Conservation (phyloP, 2,329 filamentous ascomycete genomes). For the Diaporthe capsici region DNA sequence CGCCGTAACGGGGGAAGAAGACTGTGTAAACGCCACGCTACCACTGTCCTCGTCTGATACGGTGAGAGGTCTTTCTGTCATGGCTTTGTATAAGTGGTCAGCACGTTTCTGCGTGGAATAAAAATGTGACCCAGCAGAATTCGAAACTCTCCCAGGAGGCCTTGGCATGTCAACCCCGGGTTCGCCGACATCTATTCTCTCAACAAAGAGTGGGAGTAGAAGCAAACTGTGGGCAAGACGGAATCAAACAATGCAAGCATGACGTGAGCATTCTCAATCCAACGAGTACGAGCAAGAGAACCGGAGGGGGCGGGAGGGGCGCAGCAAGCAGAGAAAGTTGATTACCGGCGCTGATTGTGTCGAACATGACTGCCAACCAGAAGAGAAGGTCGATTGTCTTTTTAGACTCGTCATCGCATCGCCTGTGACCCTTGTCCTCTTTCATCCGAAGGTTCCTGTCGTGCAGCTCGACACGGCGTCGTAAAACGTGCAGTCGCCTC, state of each 20-base stretch:
- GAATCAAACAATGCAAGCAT: neutral
- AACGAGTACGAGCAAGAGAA: neutral
- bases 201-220: neutral
- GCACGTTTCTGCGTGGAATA: neutral
- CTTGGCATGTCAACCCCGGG: neutral
- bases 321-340: neutral
- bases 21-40: constrained; percentile 14
- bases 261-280: neutral
- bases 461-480: constrained; percentile 35
- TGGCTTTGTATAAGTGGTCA: constrained; percentile 50
- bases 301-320: neutral
- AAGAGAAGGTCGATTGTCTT: constrained; percentile 67
- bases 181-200: neutral
- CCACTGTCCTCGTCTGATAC: constrained; percentile 57
- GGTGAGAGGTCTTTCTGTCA: constrained; percentile 58
- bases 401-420: constrained; percentile 46
- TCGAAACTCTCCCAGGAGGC: too few relatives aligned
- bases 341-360: constrained; percentile 40
- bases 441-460: constrained; percentile 20
- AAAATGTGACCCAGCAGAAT: neutral
- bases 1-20: neutral
- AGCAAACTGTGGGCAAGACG: neutral
- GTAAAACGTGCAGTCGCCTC: constrained; percentile 34
- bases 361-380: constrained; percentile 59
- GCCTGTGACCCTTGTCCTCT: neutral